Percentiles rank a stretch among this genome's conserved stretches.
Evolutionary conservation across 768 basidiomycete species (phyloP).

Genomic region (Tremella yokohamensis): DNA sequence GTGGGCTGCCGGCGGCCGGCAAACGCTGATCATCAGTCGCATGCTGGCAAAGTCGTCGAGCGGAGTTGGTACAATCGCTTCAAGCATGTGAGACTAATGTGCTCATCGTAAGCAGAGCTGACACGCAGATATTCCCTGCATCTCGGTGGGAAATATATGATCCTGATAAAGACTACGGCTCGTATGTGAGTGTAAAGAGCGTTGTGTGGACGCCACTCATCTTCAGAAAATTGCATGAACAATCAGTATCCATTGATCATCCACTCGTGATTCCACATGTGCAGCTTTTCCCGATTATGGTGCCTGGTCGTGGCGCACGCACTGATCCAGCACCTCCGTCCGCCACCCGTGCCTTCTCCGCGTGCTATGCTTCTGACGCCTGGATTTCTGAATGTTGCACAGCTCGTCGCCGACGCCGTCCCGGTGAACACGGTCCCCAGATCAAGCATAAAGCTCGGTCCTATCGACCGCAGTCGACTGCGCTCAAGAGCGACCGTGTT

Average conservation of each 20-base stretch:
- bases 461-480: not conserved
- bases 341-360: not conserved
- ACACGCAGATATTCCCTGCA: conserved; percentile 78
- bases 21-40: conserved; percentile 46
- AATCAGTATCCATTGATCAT: no score
- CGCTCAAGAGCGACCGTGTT: not conserved
- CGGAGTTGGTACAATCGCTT: conserved; percentile 91
- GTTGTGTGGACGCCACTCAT: not conserved
- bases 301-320: conserved; percentile 1
- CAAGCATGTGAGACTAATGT: conserved; percentile 58
- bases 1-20: conserved; percentile 11
- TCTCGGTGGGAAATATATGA: conserved; percentile 98
- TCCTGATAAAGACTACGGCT: conserved; percentile 87
- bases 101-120: not conserved
- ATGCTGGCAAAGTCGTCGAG: conserved; percentile 98
- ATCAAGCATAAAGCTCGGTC: not conserved
- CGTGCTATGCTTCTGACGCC: conserved; percentile 2
- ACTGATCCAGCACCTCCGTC: conserved; percentile 4
- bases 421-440: not conserved
- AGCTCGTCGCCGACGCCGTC: not conserved
- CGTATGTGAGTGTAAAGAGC: conserved; percentile 68
- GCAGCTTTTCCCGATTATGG: not conserved
- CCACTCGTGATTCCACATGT: no score
- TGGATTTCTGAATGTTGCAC: not conserved
- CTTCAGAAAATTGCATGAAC: conserved; percentile 20